Evolutionary conservation across 768 basidiomycete genomes (phyloP).

Genomic region (Sistotremastrum suecicum): DNA sequence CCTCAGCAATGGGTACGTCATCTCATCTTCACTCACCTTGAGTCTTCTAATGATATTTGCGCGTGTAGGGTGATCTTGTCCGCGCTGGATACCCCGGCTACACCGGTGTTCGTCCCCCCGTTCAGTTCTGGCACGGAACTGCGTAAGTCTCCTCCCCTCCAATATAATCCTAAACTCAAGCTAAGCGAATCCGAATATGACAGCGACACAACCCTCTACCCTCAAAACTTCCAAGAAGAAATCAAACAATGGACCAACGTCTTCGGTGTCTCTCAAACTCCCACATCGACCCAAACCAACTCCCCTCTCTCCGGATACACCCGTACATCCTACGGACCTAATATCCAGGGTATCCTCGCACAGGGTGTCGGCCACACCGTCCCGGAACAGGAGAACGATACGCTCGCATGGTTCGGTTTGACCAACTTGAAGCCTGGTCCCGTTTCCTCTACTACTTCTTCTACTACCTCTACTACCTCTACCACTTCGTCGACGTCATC

Average conservation of each 20-base stretch:
- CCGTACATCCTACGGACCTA: slow-evolving; percentile 31
- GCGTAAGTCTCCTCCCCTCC: slow-evolving; percentile 13
- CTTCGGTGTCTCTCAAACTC: slow-evolving; percentile 29
- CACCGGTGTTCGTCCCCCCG: slow-evolving; percentile 33
- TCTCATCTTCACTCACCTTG: no score
- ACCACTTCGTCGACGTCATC: background rate
- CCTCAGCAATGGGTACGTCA: slow-evolving; percentile 26
- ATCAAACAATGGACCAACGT: slow-evolving; percentile 45
- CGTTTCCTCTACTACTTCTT: background rate
- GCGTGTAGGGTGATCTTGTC: slow-evolving; percentile 33
- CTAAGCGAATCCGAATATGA: background rate
- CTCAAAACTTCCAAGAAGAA: slow-evolving; percentile 34
- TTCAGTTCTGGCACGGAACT: slow-evolving; percentile 45
- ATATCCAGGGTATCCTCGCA: slow-evolving; percentile 36
- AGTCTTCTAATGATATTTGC: no score
- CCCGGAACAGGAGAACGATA: slow-evolving; percentile 32
- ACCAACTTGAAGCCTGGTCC: background rate
- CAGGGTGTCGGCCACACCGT: slow-evolving; percentile 36
- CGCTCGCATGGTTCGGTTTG: slow-evolving; percentile 31
- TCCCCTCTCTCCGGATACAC: slow-evolving; percentile 33
- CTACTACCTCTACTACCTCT: slow-evolving; percentile 1
- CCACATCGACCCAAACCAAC: slow-evolving; percentile 24
- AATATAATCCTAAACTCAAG: background rate
- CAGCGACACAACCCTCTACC: slow-evolving; percentile 37
- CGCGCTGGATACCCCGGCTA: slow-evolving; percentile 36